Percentiles rank a stretch among this genome's conserved stretches.
Conservation (phyloP, 2,329 filamentous ascomycete species). For the Talaromyces sp. region DNA sequence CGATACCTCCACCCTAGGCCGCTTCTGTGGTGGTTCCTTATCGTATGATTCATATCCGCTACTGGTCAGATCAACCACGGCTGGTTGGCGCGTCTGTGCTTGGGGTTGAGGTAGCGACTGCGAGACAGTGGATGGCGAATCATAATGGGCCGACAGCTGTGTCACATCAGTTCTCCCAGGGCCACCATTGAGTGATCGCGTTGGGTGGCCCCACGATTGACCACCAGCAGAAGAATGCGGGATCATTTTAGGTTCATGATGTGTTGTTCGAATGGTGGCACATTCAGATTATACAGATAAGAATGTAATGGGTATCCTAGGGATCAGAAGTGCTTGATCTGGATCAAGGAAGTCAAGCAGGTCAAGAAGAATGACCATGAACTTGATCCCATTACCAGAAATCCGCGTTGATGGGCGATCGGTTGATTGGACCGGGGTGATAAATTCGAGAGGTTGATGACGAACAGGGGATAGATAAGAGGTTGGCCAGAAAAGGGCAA, state of each 20-base stretch:
- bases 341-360: no score
- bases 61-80: slow-evolving; percentile 42
- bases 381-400: no score
- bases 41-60: slow-evolving; percentile 35
- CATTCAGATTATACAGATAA: slow-evolving; percentile 26
- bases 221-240: slow-evolving; percentile 44
- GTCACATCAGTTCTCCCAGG: slow-evolving; percentile 30
- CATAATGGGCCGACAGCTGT: slow-evolving; percentile 26
- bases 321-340: no score
- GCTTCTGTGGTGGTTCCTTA: slow-evolving; percentile 40
- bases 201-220: slow-evolving; percentile 42
- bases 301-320: neutral
- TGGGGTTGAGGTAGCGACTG: slow-evolving; percentile 15
- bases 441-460: neutral
- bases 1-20: slow-evolving; percentile 39
- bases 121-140: slow-evolving; percentile 22
- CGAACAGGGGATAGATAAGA: neutral
- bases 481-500: no score
- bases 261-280: slow-evolving; percentile 26
- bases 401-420: no score
- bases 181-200: slow-evolving; percentile 35
- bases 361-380: no score
- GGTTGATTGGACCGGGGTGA: no score
- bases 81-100: slow-evolving; percentile 29
- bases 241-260: slow-evolving; percentile 47